Base-by-base conservation (phyloP, 257 asterid species). In the Catharanthus roseus region DNA sequence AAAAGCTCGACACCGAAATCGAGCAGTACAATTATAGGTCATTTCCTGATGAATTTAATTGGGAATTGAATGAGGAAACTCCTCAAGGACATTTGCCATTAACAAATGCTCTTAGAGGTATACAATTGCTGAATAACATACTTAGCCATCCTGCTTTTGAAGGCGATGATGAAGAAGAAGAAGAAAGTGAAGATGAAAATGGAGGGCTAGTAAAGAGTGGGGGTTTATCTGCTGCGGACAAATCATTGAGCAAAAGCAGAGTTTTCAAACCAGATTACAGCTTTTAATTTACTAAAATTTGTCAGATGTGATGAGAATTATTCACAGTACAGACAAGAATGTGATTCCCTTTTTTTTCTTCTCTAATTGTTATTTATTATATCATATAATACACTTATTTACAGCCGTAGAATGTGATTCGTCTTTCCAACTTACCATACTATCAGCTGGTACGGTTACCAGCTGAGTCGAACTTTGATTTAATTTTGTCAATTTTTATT, bases 51-150 rank as follows among this genome's bases (percentile, higher is more conserved):
- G 97, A 93, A 56, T 93, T 93, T 18, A 70, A 70, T 3, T 93
- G 99, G 99, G 93, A 88, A 45, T 70, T 86, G 77, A 83, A 54
- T 31, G 91, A 85, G 1, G 83, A 73, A 3, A 70, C 88, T 24
- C 96, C 96, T 1, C 86, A 80, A 45, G 99, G 99, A 0, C 99
- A 93, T 57, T 77, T 93, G 80, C 99, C 99, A 31, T 64, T 91
- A 73, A 93, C 99, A 3, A 93, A 93, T 69, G 97, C 99, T 0
- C 81, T 93, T 10, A 75, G 97, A 47, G 99, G 99, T 9, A 88
- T 91, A 7, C 99, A 85, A 73, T 78, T 93, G 75, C 68, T 93
- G 4, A 85, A 10, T 9, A 57, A 84, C 67, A 86, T 93, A 72
- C 73, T 93, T 0, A 72, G 2, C 4, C 97, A 93, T 49, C 95